Base-by-base conservation (phyloP, 2,329 filamentous ascomycete genomes). In the Xylariaceae sp. region DNA sequence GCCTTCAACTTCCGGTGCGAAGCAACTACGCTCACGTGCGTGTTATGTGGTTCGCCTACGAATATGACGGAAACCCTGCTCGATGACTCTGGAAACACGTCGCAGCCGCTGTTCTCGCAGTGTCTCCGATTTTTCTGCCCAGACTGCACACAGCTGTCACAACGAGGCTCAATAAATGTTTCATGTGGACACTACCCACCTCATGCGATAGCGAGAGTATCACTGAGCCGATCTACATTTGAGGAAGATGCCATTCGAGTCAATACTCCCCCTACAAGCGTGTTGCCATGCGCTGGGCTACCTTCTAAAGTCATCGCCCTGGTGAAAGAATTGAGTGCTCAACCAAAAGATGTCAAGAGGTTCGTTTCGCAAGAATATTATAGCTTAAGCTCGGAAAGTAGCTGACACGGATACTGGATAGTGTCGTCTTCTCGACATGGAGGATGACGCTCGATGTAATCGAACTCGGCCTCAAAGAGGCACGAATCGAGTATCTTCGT, bases 401-500 rank as follows among this genome's bases (percentile, higher is more conserved):
- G 33, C 41, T 45, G n/a, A 45, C 26, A 11, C 11, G 17, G 9
- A n/a, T 5, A 31, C 26, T 23, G 21, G 2, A 1, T 19, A 83
- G 81, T 45, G 72, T 83, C 14, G 74, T 84, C 0, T 84, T 84
- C 53, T 82, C 80, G 0, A 77, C 71, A 0, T 84, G 81, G 81
- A 74, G 77, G 14, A 63, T 75, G 9, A 82, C 76, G 0, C 76
- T 84, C 1, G 75, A 82, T 37, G 53, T 82, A 1, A 69, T 83
- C 0, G 70, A 79, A 46, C 60, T 56, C 1, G 77, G 75, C 0
- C 66, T 84, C 0, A 58, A 70, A 0, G 55, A 75, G 14, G 65
- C 69, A 0, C 53, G 46, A 0, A 74, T 84, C 4, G 37, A 29
- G 1, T 71, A 63, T 47, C 65, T 78, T 11, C 74, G 81, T 0